Conservation (phyloP, 306 rosid genomes). For the Inga leiocalycina region DNA sequence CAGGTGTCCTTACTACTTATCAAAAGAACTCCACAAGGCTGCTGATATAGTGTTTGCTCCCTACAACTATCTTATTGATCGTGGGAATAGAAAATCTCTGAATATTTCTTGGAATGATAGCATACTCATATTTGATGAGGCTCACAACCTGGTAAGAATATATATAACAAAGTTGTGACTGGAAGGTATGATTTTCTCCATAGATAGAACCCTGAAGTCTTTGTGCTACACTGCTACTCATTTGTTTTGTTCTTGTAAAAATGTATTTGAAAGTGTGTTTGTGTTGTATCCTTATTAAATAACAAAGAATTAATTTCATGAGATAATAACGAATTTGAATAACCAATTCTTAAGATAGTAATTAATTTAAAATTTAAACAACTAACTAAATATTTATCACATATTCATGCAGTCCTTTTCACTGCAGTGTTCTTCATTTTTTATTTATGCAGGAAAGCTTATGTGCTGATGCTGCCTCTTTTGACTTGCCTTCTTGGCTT, state of each 20-base stretch:
- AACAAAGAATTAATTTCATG: not conserved
- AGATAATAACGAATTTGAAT: not conserved
- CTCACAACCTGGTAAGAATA: constrained; percentile 85
- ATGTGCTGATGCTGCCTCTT: constrained; percentile 97
- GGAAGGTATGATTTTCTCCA: constrained; percentile 26
- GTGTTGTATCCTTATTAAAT: not conserved
- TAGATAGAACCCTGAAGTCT: constrained; percentile 4
- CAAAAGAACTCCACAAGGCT: constrained; percentile 80
- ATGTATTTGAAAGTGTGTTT: not conserved
- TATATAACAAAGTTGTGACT: constrained; percentile 24
- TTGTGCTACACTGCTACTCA: constrained; percentile 7
- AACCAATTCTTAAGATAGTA: not conserved
- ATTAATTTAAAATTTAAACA: not conserved
- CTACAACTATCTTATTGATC: constrained; percentile 93
- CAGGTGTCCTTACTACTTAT: constrained; percentile 92
- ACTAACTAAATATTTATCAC: not conserved
- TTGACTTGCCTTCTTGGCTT: constrained; percentile 91
- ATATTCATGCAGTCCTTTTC: not conserved
- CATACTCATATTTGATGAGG: constrained; percentile 95
- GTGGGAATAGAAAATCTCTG: constrained; percentile 57
- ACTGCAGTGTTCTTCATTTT: constrained; percentile 24
- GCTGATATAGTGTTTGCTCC: constrained; percentile 92
- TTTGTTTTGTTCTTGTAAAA: not conserved
- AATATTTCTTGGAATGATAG: constrained; percentile 69
- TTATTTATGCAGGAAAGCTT: constrained; percentile 79